Evolutionary conservation across 192 early-diverging fungal species (phyloP), one percentile per base, ranked within the genome.

Genomic region (Linnemannia zychae): DNA sequence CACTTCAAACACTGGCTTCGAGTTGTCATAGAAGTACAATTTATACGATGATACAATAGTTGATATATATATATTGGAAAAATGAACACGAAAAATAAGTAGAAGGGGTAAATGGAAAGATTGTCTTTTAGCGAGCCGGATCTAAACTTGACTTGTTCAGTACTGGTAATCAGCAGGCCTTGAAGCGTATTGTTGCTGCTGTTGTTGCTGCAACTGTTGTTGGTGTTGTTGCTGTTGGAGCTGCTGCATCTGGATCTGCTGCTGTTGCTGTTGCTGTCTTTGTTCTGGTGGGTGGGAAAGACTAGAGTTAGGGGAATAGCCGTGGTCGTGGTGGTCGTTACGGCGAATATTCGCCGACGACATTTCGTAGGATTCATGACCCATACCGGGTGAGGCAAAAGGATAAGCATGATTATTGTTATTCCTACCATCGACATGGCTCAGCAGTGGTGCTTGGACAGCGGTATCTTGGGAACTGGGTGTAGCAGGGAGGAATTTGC

Each of bases 1-100:
- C 68, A 87, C 89, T 63, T 88, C 92, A 13, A 93, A 92, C 46
- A 92, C 94, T 7, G 95, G 95, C 7, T 96, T 96, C 87, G 95
- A 96, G 66, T 77, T 96, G n/a, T 85, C 82, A 46, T 85, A 69
- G n/a, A 73, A 4, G 7, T 40, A 11, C 4, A 1, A 0, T 44
- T n/a, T 6, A 1, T 50, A 52, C 12, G 49, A 33, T 20, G 18
- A 67, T 24, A 65, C 15, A 13, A 34, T 20, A 28, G 66, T 67
- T 4, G 49, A 50, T 77, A 37, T 68, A 69, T 22, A 47, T 50
- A 34, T 31, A 24, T 38, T 67, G 65, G 4, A 36, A 36, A 34
- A n/a, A 67, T 4, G 49, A 2, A 44, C 1, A 3, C 9, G 7
- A 22, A 49, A 71, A 4, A 38, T 1, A 0, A 0, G 6, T 22